A percentile compares a stretch with the other conserved stretches of the same genome.
Evolutionary conservation across 2,329 filamentous ascomycete genomes (phyloP).

Genomic region (Pezicula radicicola): DNA sequence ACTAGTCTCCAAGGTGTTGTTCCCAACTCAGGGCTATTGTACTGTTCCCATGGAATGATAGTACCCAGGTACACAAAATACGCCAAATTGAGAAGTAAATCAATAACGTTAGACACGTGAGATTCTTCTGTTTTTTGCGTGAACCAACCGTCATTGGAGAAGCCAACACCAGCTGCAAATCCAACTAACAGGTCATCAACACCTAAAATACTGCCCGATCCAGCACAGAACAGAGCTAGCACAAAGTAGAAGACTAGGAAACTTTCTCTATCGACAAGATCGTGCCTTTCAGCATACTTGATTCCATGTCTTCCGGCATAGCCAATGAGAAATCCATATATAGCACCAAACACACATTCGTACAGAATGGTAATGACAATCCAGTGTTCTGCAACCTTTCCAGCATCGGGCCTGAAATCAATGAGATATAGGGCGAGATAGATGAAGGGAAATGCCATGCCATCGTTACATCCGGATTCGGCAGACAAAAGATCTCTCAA

Average conservation of each 20-base stretch:
- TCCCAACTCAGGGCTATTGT: constrained; percentile 72
- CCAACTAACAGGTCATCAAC: constrained; percentile 93
- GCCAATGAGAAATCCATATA: constrained; percentile 84
- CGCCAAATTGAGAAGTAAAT: constrained; percentile 91
- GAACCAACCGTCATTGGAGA: constrained; percentile 99
- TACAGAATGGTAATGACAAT: constrained; percentile 88
- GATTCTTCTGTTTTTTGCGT: constrained; percentile 97
- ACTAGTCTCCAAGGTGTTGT: constrained; percentile 84
- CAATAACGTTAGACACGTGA: constrained; percentile 98
- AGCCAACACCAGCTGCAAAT: constrained; percentile 94
- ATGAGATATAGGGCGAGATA: constrained; percentile 91
- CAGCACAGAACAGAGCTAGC: constrained; percentile 89
- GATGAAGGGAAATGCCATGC: constrained; percentile 98
- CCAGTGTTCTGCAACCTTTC: constrained; percentile 77
- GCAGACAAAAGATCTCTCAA: constrained; percentile 90
- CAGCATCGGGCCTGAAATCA: constrained; percentile 68
- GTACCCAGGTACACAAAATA: constrained; percentile 98
- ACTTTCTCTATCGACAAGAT: constrained; percentile 91
- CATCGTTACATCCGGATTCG: constrained; percentile 98
- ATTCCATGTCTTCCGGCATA: constrained; percentile 91
- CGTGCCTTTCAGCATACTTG: constrained; percentile 77
- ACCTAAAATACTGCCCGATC: constrained; percentile 85
- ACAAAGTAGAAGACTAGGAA: constrained; percentile 99
- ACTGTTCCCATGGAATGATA: constrained; percentile 94
- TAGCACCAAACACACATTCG: constrained; percentile 88